A percentile compares a stretch with the other conserved stretches of the same genome.
Conservation (phyloP, 306 rosid genomes). For the Herpetospermum pedunculosum region DNA sequence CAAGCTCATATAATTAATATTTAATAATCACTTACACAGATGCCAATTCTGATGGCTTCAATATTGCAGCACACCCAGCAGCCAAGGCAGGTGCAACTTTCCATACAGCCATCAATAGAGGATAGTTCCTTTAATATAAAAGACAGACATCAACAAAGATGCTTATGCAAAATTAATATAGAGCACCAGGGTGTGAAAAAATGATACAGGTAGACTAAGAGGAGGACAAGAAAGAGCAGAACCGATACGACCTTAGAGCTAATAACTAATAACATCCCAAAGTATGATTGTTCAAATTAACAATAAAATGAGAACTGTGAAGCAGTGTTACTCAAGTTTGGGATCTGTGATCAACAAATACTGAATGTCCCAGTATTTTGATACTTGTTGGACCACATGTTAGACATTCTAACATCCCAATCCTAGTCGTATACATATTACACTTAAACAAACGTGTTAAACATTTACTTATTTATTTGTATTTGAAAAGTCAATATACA, state of each 20-base stretch:
- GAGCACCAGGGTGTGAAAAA: not conserved
- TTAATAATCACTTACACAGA: conserved; percentile 53
- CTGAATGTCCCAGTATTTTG: not conserved
- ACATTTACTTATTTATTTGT: not conserved
- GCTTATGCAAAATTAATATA: not conserved
- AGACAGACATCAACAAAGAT: not conserved
- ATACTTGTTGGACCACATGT: not conserved
- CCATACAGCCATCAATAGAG: conserved; percentile 86
- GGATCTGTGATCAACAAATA: not conserved
- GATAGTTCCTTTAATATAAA: conserved; percentile 67
- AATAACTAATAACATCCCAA: not conserved
- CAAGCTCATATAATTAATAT: conserved; percentile 11
- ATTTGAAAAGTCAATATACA: not conserved
- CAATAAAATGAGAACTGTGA: not conserved
- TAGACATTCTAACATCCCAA: not conserved
- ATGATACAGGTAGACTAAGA: not conserved
- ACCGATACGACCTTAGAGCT: not conserved
- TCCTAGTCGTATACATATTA: not conserved
- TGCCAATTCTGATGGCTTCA: conserved; percentile 94
- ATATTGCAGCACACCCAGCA: conserved; percentile 94
- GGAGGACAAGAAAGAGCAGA: not conserved
- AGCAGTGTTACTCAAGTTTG: not conserved
- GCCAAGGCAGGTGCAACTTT: conserved; percentile 98
- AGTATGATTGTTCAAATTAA: not conserved
- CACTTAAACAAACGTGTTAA: not conserved